Evolutionary conservation across 176 grass and related monocot species (phyloP), one percentile per base, ranked within the genome.

Genomic region (Miscanthus lutarioriparius): DNA sequence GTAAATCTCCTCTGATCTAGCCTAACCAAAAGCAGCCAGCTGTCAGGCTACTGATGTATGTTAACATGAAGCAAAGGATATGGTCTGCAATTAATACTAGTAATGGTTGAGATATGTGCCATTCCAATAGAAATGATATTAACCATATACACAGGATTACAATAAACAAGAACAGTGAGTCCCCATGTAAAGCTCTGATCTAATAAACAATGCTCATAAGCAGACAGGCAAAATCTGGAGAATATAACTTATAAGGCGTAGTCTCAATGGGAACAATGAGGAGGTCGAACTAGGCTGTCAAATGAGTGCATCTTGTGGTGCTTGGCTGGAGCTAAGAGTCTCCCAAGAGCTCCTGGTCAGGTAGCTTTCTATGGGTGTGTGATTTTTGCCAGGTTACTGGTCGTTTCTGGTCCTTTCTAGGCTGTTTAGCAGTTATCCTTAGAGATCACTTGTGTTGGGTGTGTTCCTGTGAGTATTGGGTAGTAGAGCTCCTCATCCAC

Each of bases 121-220:
- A 59, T 23, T 58, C 53, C 53, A 58, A 56, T 56, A 56, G 26
- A 77, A 84, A 39, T 28, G 22, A 26, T 44, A 43, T 20, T 43
- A 40, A 45, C 65, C 32, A 75, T 84, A 67, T 25, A 69, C 45
- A 80, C 56, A 40, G 41, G 2, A 45, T 72, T 72, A 44, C 12
- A 45, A 58, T 27, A 74, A 28, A 64, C 17, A 53, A 63, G 33
- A 66, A 19, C 61, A 65, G 75, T 56, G 10, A 76, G 47, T 58
- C 74, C 44, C 35, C 51, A 36, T 70, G 56, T 26, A 79, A 36
- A 80, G 67, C 23, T 66, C 20, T 71, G 20, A 47, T 70, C 13
- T 41, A 16, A 33, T 25, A 74, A 72, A 72, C 12, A 62, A 54
- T 41, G 10, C 68, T 71, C 69, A 70, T 54, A 70, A 83, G 63